Percentiles rank a stretch among this genome's conserved stretches.
Evolutionary conservation across 768 basidiomycete species (phyloP).

Genomic region (Inosperma sp.): DNA sequence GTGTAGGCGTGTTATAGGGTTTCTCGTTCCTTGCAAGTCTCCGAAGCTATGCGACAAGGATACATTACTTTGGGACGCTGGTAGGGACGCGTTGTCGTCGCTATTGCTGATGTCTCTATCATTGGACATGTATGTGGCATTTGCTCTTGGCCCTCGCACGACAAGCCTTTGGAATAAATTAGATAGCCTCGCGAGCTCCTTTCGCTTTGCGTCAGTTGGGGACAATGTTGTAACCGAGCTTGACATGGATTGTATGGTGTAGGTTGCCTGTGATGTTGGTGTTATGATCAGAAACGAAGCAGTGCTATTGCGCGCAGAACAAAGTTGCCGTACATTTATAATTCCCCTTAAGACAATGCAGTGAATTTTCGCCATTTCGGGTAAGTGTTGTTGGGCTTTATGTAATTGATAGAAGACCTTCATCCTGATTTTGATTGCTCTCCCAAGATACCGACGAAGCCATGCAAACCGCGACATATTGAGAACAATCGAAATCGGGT

Average conservation of each 20-base stretch:
- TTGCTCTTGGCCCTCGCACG: constrained; percentile 36
- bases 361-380: too few relatives aligned
- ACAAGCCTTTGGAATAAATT: constrained; percentile 51
- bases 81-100: constrained; percentile 19
- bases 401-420: too few relatives aligned
- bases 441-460: too few relatives aligned
- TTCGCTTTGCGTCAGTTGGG: constrained; percentile 35
- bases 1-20: constrained; percentile 10
- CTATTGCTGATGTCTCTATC: constrained; percentile 11
- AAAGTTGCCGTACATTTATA: too few relatives aligned
- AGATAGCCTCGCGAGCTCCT: constrained; percentile 52
- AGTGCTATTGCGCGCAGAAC: too few relatives aligned
- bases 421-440: too few relatives aligned
- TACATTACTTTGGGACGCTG: constrained; percentile 37
- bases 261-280: too few relatives aligned
- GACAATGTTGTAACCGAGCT: constrained; percentile 10
- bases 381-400: too few relatives aligned
- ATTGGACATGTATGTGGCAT: constrained; percentile 25
- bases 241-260: neutral
- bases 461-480: too few relatives aligned
- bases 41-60: constrained; percentile 32
- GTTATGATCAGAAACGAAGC: too few relatives aligned
- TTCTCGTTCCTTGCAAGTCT: constrained; percentile 26
- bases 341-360: too few relatives aligned
- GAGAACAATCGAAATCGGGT: too few relatives aligned